These are phyloP conservation scores for Earliella scabrosa DNA, from an alignment of 1,284 basidiomycete genomes.

Conservation along the genomic window DNA sequence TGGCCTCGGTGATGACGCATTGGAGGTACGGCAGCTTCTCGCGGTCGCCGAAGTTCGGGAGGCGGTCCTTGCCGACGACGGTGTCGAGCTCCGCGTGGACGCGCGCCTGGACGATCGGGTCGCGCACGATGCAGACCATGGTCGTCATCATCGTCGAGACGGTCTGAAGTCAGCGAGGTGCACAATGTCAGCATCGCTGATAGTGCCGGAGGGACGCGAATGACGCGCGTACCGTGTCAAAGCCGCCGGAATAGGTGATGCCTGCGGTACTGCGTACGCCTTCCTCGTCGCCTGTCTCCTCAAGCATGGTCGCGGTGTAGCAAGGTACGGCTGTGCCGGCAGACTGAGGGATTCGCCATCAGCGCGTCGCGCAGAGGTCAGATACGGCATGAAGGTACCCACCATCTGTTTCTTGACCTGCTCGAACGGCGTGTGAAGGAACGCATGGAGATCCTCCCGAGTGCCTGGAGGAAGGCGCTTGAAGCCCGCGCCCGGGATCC, in stretches of 20 bases:
- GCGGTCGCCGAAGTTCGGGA: constrained; percentile 47
- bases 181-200: neutral
- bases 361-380: too few relatives aligned
- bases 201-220: neutral
- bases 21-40: constrained; percentile 36
- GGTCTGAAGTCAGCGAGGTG: neutral
- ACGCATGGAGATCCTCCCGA: neutral
- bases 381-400: neutral
- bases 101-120: neutral
- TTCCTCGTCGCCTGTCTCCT: neutral
- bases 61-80: constrained; percentile 42
- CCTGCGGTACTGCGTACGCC: neutral
- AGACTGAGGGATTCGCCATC: neutral
- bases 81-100: constrained; percentile 31
- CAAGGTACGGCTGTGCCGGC: neutral
- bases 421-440: neutral
- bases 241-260: neutral
- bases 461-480: neutral
- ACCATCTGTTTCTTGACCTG: neutral
- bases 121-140: neutral
- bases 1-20: constrained; percentile 37
- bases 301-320: neutral
- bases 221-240: neutral
- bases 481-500: neutral
- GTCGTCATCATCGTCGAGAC: neutral